phyloP scores from a whole-genome alignment of 257 asterid genomes.

The Verbena officinalis region DNA sequence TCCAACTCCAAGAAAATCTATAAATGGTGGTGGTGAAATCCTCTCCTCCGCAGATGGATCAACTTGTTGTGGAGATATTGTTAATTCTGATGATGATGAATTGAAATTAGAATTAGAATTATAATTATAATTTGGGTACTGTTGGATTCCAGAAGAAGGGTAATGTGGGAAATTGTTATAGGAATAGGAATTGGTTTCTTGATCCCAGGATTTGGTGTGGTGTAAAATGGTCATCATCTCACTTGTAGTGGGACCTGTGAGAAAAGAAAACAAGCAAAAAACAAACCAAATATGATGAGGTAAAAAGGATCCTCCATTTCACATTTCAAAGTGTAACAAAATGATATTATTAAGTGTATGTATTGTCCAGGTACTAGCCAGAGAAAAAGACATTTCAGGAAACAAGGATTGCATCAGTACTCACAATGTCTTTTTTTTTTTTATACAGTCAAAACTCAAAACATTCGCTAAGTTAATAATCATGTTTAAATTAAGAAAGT shows the following conservation, averaged over 20 bases:
- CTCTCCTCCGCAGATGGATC: slow-evolving; percentile 44
- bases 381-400: slow-evolving; percentile 9
- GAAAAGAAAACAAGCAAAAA: background rate
- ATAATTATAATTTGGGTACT: slow-evolving; percentile 16
- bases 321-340: background rate
- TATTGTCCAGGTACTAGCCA: background rate
- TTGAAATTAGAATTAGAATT: no score
- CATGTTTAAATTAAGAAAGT: no score
- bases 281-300: slow-evolving; percentile 18
- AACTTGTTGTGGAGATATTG: slow-evolving; percentile 34
- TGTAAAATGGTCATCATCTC: slow-evolving; percentile 57
- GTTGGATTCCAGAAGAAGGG: slow-evolving; percentile 28
- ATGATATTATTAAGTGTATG: slow-evolving; percentile 17
- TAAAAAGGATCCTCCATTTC: background rate
- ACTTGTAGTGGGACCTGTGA: slow-evolving; percentile 52
- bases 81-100: slow-evolving; percentile 31
- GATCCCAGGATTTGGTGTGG: slow-evolving; percentile 46
- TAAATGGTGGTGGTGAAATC: slow-evolving; percentile 65
- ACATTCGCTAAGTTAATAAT: no score
- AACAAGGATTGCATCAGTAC: no score
- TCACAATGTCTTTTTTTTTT: no score
- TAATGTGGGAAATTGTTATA: slow-evolving; percentile 16
- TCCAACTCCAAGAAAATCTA: slow-evolving; percentile 96
- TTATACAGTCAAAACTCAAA: no score
- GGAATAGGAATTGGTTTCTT: slow-evolving; percentile 23